These are phyloP conservation scores for Saccharomyces uvarum DNA, from an alignment of 1,139 yeast species.

Conservation along the genomic window DNA sequence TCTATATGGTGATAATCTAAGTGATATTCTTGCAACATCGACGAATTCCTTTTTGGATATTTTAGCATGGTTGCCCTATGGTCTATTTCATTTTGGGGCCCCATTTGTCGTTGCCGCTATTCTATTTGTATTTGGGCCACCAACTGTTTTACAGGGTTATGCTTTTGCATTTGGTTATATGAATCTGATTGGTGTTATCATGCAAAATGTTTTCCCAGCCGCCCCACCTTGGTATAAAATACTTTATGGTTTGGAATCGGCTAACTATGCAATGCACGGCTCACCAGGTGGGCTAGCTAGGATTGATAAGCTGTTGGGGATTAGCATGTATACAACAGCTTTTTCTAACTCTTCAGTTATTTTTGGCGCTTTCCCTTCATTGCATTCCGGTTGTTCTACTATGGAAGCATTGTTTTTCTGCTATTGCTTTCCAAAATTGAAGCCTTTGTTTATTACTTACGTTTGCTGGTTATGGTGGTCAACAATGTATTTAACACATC, in stretches of 20 bases:
- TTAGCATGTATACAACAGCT: constrained; percentile 80
- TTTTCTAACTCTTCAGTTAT: constrained; percentile 85
- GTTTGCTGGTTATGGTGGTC: constrained; percentile 97
- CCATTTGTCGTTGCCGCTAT: constrained; percentile 83
- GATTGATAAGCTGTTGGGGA: constrained; percentile 71
- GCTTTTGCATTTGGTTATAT: constrained; percentile 97
- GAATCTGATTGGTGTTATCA: constrained; percentile 78
- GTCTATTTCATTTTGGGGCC: constrained; percentile 77
- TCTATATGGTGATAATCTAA: constrained; percentile 85
- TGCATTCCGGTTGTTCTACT: constrained; percentile 89
- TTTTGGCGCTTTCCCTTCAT: constrained; percentile 96
- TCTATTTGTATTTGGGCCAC: constrained; percentile 85
- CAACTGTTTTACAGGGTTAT: constrained; percentile 75
- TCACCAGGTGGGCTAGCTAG: constrained; percentile 95
- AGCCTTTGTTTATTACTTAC: constrained; percentile 60
- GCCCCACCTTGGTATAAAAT: constrained; percentile 99
- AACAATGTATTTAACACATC: constrained; percentile 94
- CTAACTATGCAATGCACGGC: constrained; percentile 86
- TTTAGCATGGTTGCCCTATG: constrained; percentile 94
- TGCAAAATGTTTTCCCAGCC: constrained; percentile 80
- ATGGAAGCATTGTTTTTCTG: constrained; percentile 84
- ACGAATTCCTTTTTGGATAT: constrained; percentile 65
- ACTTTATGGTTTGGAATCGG: constrained; percentile 78
- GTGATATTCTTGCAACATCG: constrained; percentile 74
- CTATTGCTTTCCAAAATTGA: constrained; percentile 67